Evolutionary conservation across 441 rosid species (phyloP), one percentile per base, ranked within the genome.

Genomic region (Pelargonium cotyledonis): DNA sequence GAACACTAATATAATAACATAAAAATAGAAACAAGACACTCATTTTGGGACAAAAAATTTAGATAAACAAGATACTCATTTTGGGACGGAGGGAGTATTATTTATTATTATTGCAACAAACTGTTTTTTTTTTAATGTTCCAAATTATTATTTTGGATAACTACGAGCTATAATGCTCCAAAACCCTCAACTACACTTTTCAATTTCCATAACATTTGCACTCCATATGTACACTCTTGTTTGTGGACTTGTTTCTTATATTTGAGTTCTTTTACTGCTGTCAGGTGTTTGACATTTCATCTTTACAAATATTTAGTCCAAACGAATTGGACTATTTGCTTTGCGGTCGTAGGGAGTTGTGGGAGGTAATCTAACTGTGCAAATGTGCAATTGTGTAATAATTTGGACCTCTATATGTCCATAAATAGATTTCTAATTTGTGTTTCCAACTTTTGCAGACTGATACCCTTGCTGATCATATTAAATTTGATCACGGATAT

Each of bases 401-500:
- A 7, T 58, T 58, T 19, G 31, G 31, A 21, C 63, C 23, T 21
- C 9, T 58, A 58, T 58, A 2, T 58, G 31, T 26, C 23, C 2
- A 58, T 21, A 26, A 58, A 21, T 58, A 19, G 31, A 58, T 58
- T 8, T 19, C 63, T 58, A 58, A 58, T 65, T 69, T 53, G 41
- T 57, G 16, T 38, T 19, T 16, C 38, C 23, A 12, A 35, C 46
- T 9, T 9, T 19, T 71, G 82, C 90, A 96, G 99, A 81, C 90
- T 8, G 98, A 87, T 64, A 82, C 96, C 18, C 98, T 96, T 69
- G 86, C 79, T 60, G 99, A 96, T 74, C 97, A 96, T 77, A 89
- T 93, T 72, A 96, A 93, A 80, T 96, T 96, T n/a, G 99, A 96
- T 82, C 99, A 96, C 70, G 99, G 99, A 71, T 96, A 92, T 77